These are phyloP conservation scores for Xylariaceae sp. DNA, from an alignment of 2,329 filamentous ascomycete species.

Conservation along the genomic window DNA sequence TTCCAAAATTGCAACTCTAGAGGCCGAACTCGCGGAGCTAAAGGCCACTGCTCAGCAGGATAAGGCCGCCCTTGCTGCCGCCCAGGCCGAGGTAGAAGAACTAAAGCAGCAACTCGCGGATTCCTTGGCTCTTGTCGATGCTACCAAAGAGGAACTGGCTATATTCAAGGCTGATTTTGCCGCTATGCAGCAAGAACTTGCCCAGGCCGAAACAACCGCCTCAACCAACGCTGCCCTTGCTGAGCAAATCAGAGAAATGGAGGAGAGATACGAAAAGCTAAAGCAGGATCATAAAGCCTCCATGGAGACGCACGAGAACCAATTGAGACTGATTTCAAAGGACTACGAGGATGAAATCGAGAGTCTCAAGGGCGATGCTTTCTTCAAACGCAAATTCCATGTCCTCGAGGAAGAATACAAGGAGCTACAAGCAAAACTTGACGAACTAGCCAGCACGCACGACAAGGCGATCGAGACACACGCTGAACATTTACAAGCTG, in stretches of 20 bases:
- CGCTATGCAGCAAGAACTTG: constrained; percentile 41
- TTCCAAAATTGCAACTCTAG: constrained; percentile 45
- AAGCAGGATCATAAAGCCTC: constrained; percentile 43
- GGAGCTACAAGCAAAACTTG: constrained; percentile 35
- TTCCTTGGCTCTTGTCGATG: constrained; percentile 25
- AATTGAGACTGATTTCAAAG: constrained; percentile 53
- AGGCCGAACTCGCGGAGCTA: constrained; percentile 48
- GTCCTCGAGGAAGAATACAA: constrained; percentile 54
- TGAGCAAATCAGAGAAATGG: constrained; percentile 26
- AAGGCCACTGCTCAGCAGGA: constrained; percentile 45
- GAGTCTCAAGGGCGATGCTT: constrained; percentile 56
- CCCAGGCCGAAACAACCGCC: constrained; percentile 43
- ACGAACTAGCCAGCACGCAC: constrained; percentile 26
- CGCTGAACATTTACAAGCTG: constrained; percentile 21
- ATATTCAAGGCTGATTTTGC: constrained; percentile 46
- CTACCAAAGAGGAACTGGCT: constrained; percentile 41
- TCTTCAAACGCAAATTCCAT: constrained; percentile 59
- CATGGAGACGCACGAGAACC: constrained; percentile 48
- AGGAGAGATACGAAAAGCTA: constrained; percentile 40
- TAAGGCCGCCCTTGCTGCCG: constrained; percentile 43
- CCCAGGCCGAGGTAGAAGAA: constrained; percentile 38
- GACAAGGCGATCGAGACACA: constrained; percentile 30
- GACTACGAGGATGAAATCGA: constrained; percentile 63
- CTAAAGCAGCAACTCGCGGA: constrained; percentile 35
- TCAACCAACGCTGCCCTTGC: constrained; percentile 30